Evolutionary conservation across 768 basidiomycete species (phyloP).

Genomic region (Floccularia luteovirens): DNA sequence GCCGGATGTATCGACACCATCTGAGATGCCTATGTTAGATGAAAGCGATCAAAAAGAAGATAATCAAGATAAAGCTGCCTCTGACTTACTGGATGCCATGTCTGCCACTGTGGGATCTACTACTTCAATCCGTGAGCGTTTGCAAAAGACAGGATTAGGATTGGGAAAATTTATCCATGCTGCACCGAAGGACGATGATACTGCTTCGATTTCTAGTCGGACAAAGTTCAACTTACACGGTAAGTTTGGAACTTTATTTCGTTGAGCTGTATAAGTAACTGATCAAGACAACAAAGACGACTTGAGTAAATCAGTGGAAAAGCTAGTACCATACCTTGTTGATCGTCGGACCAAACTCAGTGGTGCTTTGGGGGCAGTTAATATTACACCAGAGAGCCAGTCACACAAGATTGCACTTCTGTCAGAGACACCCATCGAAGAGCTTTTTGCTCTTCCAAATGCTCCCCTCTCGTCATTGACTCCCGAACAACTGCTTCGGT

Average conservation of each 20-base stretch:
- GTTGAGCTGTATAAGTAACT: background rate
- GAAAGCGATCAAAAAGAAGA: slow-evolving; percentile 10
- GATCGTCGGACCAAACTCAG: slow-evolving; percentile 85
- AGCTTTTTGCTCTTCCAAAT: slow-evolving; percentile 76
- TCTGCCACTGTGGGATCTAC: slow-evolving; percentile 23
- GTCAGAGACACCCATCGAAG: slow-evolving; percentile 63
- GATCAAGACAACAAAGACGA: slow-evolving; percentile 34
- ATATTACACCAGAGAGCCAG: slow-evolving; percentile 59
- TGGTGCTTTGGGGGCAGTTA: slow-evolving; percentile 64
- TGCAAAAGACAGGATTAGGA: slow-evolving; percentile 45
- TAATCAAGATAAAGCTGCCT: slow-evolving; percentile 15
- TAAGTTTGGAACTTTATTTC: slow-evolving; percentile 12
- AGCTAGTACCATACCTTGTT: slow-evolving; percentile 79
- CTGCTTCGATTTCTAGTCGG: slow-evolving; percentile 37
- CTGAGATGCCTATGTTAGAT: slow-evolving; percentile 14
- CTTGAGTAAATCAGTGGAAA: slow-evolving; percentile 71
- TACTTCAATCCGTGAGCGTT: slow-evolving; percentile 40
- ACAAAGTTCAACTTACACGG: slow-evolving; percentile 26
- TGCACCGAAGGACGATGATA: slow-evolving; percentile 54
- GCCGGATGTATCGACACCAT: slow-evolving; percentile 20
- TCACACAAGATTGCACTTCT: slow-evolving; percentile 63
- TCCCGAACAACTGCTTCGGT: slow-evolving; percentile 79
- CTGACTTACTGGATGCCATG: slow-evolving; percentile 24
- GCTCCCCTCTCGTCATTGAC: slow-evolving; percentile 63
- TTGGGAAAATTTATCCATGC: slow-evolving; percentile 43